Conservation (phyloP, 164 flowering plant genomes). For the Aristolochia fimbriata region DNA sequence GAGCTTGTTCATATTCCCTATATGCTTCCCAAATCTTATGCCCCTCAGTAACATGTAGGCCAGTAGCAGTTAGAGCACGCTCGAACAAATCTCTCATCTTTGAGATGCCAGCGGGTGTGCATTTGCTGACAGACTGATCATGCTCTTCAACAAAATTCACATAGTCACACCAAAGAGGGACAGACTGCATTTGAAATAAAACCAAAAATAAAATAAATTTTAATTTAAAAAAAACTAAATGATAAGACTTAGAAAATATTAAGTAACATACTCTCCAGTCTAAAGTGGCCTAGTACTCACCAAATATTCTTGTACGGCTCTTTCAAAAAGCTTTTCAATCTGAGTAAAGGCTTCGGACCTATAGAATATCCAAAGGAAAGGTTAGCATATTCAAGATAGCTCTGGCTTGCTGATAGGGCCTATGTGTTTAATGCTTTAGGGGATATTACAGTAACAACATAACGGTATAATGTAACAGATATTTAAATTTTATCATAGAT, state of each 20-base stretch:
- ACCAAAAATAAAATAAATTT: background rate
- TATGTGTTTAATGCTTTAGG: background rate
- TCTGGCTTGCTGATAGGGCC: background rate
- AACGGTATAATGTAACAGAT: background rate
- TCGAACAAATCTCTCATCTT: conserved; percentile 78
- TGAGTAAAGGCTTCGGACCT: conserved; percentile 39
- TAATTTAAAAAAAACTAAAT: no score
- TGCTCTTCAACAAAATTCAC: conserved; percentile 58
- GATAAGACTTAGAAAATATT: background rate
- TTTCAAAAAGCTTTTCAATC: conserved; percentile 66
- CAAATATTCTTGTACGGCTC: conserved; percentile 73
- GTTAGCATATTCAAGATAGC: background rate
- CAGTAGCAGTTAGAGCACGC: conserved; percentile 83
- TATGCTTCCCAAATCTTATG: conserved; percentile 79
- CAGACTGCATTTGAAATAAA: conserved; percentile 57
- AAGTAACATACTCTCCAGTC: background rate
- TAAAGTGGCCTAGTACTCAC: conserved; percentile 26
- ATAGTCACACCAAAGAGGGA: conserved; percentile 86
- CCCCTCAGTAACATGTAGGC: conserved; percentile 79
- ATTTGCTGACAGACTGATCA: conserved; percentile 44
- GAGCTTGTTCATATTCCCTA: conserved; percentile 71
- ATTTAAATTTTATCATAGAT: no score
- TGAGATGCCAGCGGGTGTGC: conserved; percentile 45
- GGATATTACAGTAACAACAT: background rate
- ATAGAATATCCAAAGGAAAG: conserved; percentile 16